Evolutionary conservation across 805 yeast genomes (phyloP), one percentile per base, ranked within the genome.

Genomic region (Barnettozyma sp.): DNA sequence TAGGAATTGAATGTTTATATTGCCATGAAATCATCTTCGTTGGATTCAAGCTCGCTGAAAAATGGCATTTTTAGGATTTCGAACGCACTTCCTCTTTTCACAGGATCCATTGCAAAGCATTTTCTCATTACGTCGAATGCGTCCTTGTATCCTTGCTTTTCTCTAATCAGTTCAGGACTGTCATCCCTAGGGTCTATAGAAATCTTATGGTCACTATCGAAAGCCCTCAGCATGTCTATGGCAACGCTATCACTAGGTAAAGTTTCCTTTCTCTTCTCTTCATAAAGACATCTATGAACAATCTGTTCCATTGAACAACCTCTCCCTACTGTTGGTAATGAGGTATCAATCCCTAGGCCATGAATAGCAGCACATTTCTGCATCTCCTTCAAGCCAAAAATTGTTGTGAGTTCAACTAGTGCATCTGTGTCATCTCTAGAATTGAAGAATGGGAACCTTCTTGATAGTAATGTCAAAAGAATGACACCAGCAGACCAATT

Each of bases 361-460:
- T 92, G 98, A 26, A 85, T 56, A 39, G 73, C 71, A 6, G 97
- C 94, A 49, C 87, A 78, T 43, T 76, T 73, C 43, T 76, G 75
- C 73, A 92, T 69, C 44, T 73, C 75, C 9, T 71, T 73, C 33
- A 71, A 57, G 3, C 98, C 98, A 60, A 84, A 88, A 3, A 92
- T 67, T 3, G 79, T 65, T 0, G 95, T 77, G 23, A 90, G 65
- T 55, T 92, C 98, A 22, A 88, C 71, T 34, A 90, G 56, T 0
- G 97, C 95, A 50, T 92, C 97, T 3, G 78, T 76, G 55, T 92
- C 98, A 59, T 90, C 97, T 6, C 84, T 78, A 3, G 97, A 87
- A 54, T 86, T 86, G 65, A 92, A 92, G 52, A 92, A 81, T 5
- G 98, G 97, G 58, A 88, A 90, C 49, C 94, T 68, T 48, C 92